These are phyloP conservation scores for Ophiostoma montium DNA, from an alignment of 2,329 filamentous ascomycete genomes.

Conservation along the genomic window DNA sequence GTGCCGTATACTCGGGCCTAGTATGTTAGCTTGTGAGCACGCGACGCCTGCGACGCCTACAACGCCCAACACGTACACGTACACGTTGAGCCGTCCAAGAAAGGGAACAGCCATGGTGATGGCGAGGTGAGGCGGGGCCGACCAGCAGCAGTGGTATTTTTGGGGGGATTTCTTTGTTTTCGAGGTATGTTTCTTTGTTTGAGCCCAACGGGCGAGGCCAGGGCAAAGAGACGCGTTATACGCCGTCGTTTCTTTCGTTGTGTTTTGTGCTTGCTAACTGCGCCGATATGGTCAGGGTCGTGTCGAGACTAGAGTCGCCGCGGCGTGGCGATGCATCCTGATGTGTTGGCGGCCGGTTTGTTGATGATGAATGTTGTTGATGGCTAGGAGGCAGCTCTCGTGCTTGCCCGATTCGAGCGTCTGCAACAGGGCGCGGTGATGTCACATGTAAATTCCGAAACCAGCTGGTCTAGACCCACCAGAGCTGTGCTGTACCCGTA, in stretches of 20 bases:
- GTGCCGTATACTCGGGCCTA: constrained; percentile 75
- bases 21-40: background rate
- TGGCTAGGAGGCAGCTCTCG: no score
- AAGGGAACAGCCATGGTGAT: constrained; percentile 37
- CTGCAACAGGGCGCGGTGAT: background rate
- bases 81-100: constrained; percentile 38
- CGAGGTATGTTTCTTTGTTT: background rate
- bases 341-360: background rate
- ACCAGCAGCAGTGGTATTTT: no score
- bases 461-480: background rate
- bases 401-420: background rate
- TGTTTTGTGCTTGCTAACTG: no score
- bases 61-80: constrained; percentile 17
- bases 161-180: no score
- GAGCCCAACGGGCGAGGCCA: background rate
- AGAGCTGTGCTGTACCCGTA: background rate
- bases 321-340: background rate
- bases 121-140: no score
- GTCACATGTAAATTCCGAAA: background rate
- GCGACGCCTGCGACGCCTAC: background rate
- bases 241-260: no score
- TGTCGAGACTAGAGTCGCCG: background rate
- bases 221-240: background rate
- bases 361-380: background rate
- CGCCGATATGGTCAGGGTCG: background rate